Percentiles rank a stretch among this genome's conserved stretches.
phyloP scores from a whole-genome alignment of 257 asterid genomes.

The Gynochthodes officinalis region DNA sequence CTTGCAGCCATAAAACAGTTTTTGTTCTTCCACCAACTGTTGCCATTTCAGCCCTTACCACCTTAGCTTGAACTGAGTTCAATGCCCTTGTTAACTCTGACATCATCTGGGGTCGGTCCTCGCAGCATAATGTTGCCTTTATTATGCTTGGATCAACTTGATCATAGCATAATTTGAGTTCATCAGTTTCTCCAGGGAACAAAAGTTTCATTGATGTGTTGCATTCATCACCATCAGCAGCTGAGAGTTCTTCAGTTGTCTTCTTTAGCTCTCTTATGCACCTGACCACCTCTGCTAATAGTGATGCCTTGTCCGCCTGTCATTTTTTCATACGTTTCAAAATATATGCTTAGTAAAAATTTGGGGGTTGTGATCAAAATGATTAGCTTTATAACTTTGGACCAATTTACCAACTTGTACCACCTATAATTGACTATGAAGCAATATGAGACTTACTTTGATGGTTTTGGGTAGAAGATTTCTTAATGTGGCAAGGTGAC shows the following conservation, averaged over 20 bases:
- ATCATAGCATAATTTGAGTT: slow-evolving; percentile 42
- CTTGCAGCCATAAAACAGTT: slow-evolving; percentile 49
- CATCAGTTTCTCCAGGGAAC: slow-evolving; percentile 69
- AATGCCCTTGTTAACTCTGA: slow-evolving; percentile 59
- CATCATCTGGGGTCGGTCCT: slow-evolving; percentile 73
- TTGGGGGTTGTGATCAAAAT: background rate
- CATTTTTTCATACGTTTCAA: background rate
- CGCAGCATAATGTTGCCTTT: slow-evolving; percentile 68
- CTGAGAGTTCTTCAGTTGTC: slow-evolving; percentile 37
- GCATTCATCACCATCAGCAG: slow-evolving; percentile 3
- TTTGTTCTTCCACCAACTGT: slow-evolving; percentile 80
- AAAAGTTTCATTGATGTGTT: slow-evolving; percentile 11
- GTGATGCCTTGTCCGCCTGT: slow-evolving; percentile 90
- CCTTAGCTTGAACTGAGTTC: slow-evolving; percentile 52
- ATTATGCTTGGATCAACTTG: slow-evolving; percentile 34
- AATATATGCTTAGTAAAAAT: background rate
- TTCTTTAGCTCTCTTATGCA: slow-evolving; percentile 66
- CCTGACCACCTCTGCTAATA: slow-evolving; percentile 82
- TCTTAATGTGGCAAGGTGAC: slow-evolving; percentile 84
- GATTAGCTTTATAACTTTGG: no score
- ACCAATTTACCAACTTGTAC: no score
- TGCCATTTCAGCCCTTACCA: slow-evolving; percentile 70
- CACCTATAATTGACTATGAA: no score
- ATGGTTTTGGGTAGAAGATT: slow-evolving; percentile 70
- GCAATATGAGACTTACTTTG: slow-evolving; percentile 77